These are phyloP conservation scores for Wickerhamomyces alni DNA, from an alignment of 805 yeast genomes.

Conservation along the genomic window DNA sequence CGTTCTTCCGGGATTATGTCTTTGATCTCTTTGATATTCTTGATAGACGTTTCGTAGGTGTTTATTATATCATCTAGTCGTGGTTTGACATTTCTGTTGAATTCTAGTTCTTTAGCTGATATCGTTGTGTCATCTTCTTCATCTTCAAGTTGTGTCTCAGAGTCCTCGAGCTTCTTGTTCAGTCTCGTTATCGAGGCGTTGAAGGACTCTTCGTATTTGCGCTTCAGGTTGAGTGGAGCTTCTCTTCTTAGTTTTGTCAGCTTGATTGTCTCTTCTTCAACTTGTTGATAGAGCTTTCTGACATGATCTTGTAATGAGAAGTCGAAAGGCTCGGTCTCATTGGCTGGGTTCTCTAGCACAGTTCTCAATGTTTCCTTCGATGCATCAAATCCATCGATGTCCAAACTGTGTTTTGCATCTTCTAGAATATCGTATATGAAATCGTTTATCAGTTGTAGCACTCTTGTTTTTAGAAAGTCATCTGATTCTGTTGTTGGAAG, in stretches of 20 bases:
- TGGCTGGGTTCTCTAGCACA: slow-evolving; percentile 17
- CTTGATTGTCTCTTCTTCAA: slow-evolving; percentile 56
- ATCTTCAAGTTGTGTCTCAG: slow-evolving; percentile 2
- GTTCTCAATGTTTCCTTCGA: slow-evolving; percentile 16
- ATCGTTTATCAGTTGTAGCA: slow-evolving; percentile 36
- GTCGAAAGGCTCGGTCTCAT: slow-evolving; percentile 65
- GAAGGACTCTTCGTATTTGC: slow-evolving; percentile 31
- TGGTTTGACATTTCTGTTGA: slow-evolving; percentile 3
- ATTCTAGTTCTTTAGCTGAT: slow-evolving; percentile 6
- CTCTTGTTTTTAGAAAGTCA: slow-evolving; percentile 42
- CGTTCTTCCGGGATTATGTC: slow-evolving; percentile 23
- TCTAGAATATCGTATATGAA: slow-evolving; percentile 52
- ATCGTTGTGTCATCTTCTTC: slow-evolving; percentile 2
- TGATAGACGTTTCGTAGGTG: slow-evolving; percentile 14
- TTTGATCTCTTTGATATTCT: slow-evolving; percentile 13
- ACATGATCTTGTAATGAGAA: slow-evolving; percentile 52
- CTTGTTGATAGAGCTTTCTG: slow-evolving; percentile 47
- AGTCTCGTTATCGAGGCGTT: slow-evolving; percentile 26
- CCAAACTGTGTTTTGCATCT: slow-evolving; percentile 45
- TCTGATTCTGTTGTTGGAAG: slow-evolving; percentile 33
- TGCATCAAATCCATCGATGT: slow-evolving; percentile 47
- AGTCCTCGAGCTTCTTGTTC: slow-evolving; percentile 18
- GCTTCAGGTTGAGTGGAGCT: slow-evolving; percentile 38
- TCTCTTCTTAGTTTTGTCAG: slow-evolving; percentile 50
- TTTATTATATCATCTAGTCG: slow-evolving; percentile 5